Evolutionary conservation across 2,329 filamentous ascomycete species (phyloP).

Genomic region (Ilyonectria destructans): DNA sequence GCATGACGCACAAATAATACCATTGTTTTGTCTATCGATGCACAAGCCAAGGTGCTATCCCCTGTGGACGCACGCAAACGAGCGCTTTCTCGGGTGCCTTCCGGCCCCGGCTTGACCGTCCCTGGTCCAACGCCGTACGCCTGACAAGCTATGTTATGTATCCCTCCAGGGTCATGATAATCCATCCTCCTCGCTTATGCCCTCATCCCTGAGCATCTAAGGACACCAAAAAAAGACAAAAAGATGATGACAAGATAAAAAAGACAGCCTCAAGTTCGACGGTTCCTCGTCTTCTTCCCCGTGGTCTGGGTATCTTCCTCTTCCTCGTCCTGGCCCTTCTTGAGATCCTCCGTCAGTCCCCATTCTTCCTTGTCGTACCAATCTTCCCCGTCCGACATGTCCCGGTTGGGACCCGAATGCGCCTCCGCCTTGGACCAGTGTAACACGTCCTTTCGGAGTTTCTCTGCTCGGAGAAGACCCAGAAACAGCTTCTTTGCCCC

Average conservation of each 20-base stretch:
- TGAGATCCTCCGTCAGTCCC: conserved; percentile 80
- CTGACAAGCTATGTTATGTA: conserved; percentile 29
- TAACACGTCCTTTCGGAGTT: conserved; percentile 79
- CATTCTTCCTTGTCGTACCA: conserved; percentile 91
- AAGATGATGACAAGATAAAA: conserved; percentile 23
- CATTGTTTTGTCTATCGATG: conserved; percentile 18
- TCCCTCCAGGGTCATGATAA: conserved; percentile 17
- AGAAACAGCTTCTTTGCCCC: conserved; percentile 78
- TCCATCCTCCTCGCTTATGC: not conserved
- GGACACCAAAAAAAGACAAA: conserved; percentile 11
- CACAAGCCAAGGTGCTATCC: conserved; percentile 3
- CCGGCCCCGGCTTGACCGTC: conserved; percentile 6
- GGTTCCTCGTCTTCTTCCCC: conserved; percentile 74
- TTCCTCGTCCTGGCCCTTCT: conserved; percentile 87
- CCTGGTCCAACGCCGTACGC: conserved; percentile 28
- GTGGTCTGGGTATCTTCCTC: conserved; percentile 79
- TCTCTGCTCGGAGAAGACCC: conserved; percentile 81
- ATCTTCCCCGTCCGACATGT: conserved; percentile 91
- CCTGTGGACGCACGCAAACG: conserved; percentile 6
- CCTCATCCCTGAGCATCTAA: not conserved
- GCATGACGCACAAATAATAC: not conserved
- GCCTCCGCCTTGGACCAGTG: conserved; percentile 86
- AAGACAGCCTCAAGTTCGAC: conserved; percentile 54
- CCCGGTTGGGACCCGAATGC: conserved; percentile 76
- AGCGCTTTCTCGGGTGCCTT: not conserved